A percentile compares a stretch with the other conserved stretches of the same genome.
Evolutionary conservation across 1,284 basidiomycete genomes (phyloP).

Genomic region (Lentinula novae-zelandiae): DNA sequence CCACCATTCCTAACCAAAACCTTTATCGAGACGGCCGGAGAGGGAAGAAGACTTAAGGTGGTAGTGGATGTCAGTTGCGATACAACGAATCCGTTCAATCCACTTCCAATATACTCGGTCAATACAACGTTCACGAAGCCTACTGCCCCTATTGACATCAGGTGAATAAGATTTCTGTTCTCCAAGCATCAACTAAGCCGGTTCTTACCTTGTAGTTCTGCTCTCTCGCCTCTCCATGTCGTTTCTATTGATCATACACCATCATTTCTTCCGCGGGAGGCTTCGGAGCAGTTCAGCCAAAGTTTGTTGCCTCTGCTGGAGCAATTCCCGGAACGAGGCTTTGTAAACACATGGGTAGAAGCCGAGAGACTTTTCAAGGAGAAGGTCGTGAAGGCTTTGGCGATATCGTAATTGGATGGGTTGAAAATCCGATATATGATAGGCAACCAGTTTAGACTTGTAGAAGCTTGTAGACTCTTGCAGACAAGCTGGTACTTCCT

Average conservation of each 20-base stretch:
- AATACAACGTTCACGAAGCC: slow-evolving; percentile 96
- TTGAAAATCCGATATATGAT: neutral
- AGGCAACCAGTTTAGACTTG: too few species aligned
- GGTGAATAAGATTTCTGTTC: slow-evolving; percentile 49
- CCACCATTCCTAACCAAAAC: slow-evolving; percentile 84
- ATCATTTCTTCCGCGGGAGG: slow-evolving; percentile 92
- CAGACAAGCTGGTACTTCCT: too few species aligned
- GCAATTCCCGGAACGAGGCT: slow-evolving; percentile 66
- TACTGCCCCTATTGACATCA: slow-evolving; percentile 83
- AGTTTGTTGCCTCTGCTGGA: slow-evolving; percentile 88
- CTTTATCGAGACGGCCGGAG: slow-evolving; percentile 72
- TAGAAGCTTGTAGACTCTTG: too few species aligned
- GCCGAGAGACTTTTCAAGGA: slow-evolving; percentile 84
- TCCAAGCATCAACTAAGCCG: neutral
- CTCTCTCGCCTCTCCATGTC: slow-evolving; percentile 73
- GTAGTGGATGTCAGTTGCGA: slow-evolving; percentile 99
- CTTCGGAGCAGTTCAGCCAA: slow-evolving; percentile 92
- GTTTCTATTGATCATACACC: slow-evolving; percentile 98
- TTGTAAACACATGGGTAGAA: slow-evolving; percentile 83
- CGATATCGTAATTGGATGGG: slow-evolving; percentile 28
- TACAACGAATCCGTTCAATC: slow-evolving; percentile 98
- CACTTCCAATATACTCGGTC: slow-evolving; percentile 92
- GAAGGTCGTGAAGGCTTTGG: slow-evolving; percentile 69
- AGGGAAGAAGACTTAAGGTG: slow-evolving; percentile 68
- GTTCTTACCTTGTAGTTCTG: slow-evolving; percentile 34